Base-by-base conservation (phyloP, 192 early-diverging fungal species). In the Coemansia sp. region DNA sequence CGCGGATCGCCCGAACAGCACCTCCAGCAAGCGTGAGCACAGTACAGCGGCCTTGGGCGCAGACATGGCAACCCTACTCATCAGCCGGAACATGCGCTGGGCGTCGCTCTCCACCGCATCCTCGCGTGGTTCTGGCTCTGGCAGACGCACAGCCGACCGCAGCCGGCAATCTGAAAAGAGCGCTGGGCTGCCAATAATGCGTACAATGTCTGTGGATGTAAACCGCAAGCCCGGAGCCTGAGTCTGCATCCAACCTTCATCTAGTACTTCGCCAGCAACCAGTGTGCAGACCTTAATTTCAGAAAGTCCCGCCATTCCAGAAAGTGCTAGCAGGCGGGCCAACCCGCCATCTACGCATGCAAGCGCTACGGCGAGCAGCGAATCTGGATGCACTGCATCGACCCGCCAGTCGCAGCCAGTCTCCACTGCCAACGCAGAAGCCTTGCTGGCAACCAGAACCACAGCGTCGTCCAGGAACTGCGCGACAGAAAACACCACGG, bases 1-100 rank as follows among this genome's bases (percentile, higher is more conserved):
- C 14, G n/a, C 23, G 0, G n/a, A 24, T 18, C 7, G 21, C 28
- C 31, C 50, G 51, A 73, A 67, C 11, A 73, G 44, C 12, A 18
- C 14, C 16, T 44, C 30, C 6, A 66, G 8, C 3, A 73, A 40
- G 16, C 40, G 49, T 1, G 60, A 3, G 46, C 71, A 73, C 31
- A 56, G 1, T 11, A 46, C 58, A 0, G 53, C 60, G 8, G 52
- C 45, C 23, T 60, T 54, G 27, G 64, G 44, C 5, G 60, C 56
- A 21, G 64, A 49, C n/a, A 73, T 35, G 3, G 50, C 50, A 3
- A 73, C 71, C 31, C 56, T 54, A 60, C 71, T 73, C 64, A 67
- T 59, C 22, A 73, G 18, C 23, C 59, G 65, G 60, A 73, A 73
- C 71, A 73, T 73, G 11, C 71, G 65, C 29, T 54, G 55, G 6